phyloP scores from a whole-genome alignment of 2,329 filamentous ascomycete species.

The Cladophialophora exuberans region DNA sequence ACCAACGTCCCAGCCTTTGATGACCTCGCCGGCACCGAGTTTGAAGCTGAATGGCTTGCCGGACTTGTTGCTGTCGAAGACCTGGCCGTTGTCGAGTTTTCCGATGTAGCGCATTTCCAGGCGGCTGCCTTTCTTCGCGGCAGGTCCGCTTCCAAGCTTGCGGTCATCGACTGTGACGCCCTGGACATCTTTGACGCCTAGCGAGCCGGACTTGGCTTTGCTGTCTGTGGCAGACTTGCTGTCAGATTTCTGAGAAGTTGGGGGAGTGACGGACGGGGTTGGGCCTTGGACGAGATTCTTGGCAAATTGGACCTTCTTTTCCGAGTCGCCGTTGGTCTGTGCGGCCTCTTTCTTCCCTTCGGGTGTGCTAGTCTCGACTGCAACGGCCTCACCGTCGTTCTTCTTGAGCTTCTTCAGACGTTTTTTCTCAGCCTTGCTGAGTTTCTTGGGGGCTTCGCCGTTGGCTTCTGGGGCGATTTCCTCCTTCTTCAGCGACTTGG shows the following conservation, averaged over 20 bases:
- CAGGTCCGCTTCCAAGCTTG: conserved; percentile 82
- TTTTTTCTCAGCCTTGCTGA: conserved; percentile 97
- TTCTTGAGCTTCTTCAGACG: conserved; percentile 98
- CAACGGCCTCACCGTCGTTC: conserved; percentile 85
- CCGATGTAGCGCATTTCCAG: conserved; percentile 97
- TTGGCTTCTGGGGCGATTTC: conserved; percentile 45
- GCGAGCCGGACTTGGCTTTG: conserved; percentile 56
- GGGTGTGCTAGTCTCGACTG: conserved; percentile 45
- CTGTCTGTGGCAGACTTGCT: conserved; percentile 43
- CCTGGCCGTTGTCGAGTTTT: conserved; percentile 91
- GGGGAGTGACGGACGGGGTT: conserved; percentile 65
- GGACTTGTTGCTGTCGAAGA: conserved; percentile 94
- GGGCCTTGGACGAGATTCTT: conserved; percentile 98
- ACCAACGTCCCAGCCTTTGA: conserved; percentile 98
- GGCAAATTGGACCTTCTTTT: conserved; percentile 91
- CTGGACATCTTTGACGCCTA: conserved; percentile 77
- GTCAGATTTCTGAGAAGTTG: conserved; percentile 42
- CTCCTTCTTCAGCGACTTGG: conserved; percentile 66
- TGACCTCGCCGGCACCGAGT: conserved; percentile 91
- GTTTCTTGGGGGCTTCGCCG: conserved; percentile 65
- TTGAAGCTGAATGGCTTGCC: conserved; percentile 97
- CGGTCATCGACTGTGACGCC: conserved; percentile 95
- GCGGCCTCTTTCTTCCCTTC: conserved; percentile 64
- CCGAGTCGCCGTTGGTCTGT: conserved; percentile 59
- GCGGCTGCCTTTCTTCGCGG: conserved; percentile 85